phyloP scores from a whole-genome alignment of 2,329 filamentous ascomycete genomes.

The Coniochaeta sp. region DNA sequence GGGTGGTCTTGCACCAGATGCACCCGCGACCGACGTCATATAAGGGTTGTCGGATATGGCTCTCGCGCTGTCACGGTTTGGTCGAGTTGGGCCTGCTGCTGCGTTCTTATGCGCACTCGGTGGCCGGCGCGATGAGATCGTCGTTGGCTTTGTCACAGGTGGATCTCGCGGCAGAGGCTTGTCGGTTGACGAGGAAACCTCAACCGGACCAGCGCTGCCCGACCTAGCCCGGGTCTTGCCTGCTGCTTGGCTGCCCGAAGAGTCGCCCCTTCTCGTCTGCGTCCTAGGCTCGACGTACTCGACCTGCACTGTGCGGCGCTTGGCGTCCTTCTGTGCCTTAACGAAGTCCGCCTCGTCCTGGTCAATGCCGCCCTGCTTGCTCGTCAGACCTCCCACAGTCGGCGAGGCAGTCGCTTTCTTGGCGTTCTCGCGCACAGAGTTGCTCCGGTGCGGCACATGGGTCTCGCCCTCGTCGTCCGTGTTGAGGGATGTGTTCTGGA shows the following conservation, averaged over 20 bases:
- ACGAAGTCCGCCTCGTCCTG: constrained; percentile 43
- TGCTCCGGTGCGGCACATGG: constrained; percentile 68
- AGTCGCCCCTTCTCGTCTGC: constrained; percentile 67
- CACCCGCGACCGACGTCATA: constrained; percentile 41
- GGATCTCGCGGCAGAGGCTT: constrained; percentile 57
- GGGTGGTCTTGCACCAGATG: constrained; percentile 54
- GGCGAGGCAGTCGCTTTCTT: constrained; percentile 53
- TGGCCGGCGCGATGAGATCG: constrained; percentile 31
- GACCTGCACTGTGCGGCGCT: constrained; percentile 90
- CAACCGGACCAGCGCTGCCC: constrained; percentile 46
- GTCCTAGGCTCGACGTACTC: constrained; percentile 93
- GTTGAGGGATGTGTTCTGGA: constrained; percentile 69
- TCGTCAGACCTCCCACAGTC: constrained; percentile 55
- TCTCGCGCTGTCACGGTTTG: constrained; percentile 42
- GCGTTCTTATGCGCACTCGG: constrained; percentile 41
- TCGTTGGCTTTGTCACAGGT: constrained; percentile 34
- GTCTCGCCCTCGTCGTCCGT: constrained; percentile 48
- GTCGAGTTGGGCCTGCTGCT: constrained; percentile 28
- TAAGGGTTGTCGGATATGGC: constrained; percentile 48
- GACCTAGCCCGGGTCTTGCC: constrained; percentile 46
- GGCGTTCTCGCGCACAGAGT: constrained; percentile 81
- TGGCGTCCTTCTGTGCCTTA: constrained; percentile 74
- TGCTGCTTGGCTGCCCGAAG: constrained; percentile 18
- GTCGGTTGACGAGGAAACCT: constrained; percentile 35
- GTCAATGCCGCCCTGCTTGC: constrained; percentile 70